These are phyloP conservation scores for Bipolaris gigantea DNA, from an alignment of 2,329 filamentous ascomycete species.

Conservation along the genomic window DNA sequence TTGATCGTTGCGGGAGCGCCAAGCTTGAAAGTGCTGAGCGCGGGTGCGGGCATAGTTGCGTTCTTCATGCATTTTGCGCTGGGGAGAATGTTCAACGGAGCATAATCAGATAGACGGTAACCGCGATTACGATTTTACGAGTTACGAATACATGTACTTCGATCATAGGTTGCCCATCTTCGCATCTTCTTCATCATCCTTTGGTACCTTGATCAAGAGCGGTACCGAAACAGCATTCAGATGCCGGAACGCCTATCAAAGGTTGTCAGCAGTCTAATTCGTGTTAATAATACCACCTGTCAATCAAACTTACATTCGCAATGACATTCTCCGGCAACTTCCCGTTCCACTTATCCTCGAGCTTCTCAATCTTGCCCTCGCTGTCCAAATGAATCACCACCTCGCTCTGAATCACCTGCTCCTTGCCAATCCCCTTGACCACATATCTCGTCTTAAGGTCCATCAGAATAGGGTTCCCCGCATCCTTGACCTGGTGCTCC, in stretches of 20 bases:
- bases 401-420: constrained; percentile 54
- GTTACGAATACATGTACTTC: constrained; percentile 23
- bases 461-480: constrained; percentile 63
- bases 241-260: constrained; percentile 53
- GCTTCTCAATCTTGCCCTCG: constrained; percentile 52
- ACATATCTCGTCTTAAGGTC: constrained; percentile 57
- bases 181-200: constrained; percentile 56
- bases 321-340: constrained; percentile 55
- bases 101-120: constrained; percentile 5
- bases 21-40: constrained; percentile 21
- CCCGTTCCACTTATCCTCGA: constrained; percentile 60
- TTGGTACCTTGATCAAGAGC: constrained; percentile 56
- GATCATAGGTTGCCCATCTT: constrained; percentile 49
- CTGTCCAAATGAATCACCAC: constrained; percentile 52
- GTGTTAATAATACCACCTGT: too few species aligned
- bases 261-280: too few species aligned
- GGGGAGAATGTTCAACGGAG: constrained; percentile 31
- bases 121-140: constrained; percentile 27
- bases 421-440: constrained; percentile 56
- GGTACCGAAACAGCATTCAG: constrained; percentile 57
- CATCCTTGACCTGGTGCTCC: constrained; percentile 56
- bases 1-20: constrained; percentile 36
- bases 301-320: constrained; percentile 50
- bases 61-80: constrained; percentile 31
- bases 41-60: constrained; percentile 20